A percentile compares a stretch with the other conserved stretches of the same genome.
phyloP scores from a whole-genome alignment of 371 early-diverging fungal genomes.

The Chytridium lagenaria region DNA sequence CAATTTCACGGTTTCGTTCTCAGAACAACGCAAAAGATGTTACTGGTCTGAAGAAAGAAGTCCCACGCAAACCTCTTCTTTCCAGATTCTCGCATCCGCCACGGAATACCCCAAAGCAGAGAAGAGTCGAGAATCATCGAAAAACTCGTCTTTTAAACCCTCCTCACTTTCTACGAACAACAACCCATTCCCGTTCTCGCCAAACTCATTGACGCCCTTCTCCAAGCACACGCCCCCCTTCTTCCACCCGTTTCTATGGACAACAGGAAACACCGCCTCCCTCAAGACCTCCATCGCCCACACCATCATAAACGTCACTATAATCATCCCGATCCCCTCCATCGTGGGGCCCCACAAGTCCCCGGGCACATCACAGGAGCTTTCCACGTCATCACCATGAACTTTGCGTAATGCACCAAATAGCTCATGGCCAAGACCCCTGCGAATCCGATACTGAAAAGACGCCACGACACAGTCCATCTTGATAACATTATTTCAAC shows the following conservation, averaged over 20 bases:
- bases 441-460: constrained; percentile 6
- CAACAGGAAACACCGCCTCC: neutral
- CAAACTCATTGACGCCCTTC: neutral
- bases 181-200: no score
- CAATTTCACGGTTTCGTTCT: neutral
- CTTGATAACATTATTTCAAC: neutral
- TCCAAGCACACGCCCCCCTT: neutral
- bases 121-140: neutral
- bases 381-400: neutral
- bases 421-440: neutral
- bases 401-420: no score
- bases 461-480: constrained; percentile 1
- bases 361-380: neutral
- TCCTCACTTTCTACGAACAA: neutral
- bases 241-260: neutral
- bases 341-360: neutral
- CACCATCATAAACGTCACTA: neutral
- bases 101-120: neutral
- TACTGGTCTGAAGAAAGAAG: no score
- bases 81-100: neutral
- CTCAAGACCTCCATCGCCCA: neutral
- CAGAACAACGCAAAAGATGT: no score
- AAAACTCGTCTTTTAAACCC: neutral
- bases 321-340: neutral
- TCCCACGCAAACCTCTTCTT: neutral